These are phyloP conservation scores for Eutrema heterophyllum DNA, from an alignment of 345 rosid species.

Conservation along the genomic window DNA sequence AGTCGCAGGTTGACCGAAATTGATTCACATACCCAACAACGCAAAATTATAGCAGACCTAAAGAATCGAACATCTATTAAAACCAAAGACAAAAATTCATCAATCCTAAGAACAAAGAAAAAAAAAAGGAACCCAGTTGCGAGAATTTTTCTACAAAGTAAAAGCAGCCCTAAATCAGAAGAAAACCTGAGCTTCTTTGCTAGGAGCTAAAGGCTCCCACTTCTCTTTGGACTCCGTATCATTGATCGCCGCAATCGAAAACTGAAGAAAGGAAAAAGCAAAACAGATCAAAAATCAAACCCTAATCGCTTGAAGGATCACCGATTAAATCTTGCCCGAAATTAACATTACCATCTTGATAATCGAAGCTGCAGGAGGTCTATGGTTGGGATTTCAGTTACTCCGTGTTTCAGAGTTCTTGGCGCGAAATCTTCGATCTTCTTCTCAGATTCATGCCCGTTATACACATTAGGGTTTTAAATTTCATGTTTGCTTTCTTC, in stretches of 20 bases:
- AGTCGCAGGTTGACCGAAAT: neutral
- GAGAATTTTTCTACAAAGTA: no score
- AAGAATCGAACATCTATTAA: neutral
- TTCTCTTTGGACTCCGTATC: constrained; percentile 72
- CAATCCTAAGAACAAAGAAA: neutral
- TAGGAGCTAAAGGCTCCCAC: constrained; percentile 99
- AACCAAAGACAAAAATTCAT: neutral
- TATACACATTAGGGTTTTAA: constrained; percentile 13
- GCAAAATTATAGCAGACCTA: neutral
- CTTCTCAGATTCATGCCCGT: neutral
- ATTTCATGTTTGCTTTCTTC: neutral
- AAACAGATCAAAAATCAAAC: neutral
- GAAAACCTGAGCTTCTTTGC: constrained; percentile 91
- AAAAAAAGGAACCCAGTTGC: neutral
- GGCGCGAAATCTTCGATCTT: neutral
- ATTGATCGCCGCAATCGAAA: constrained; percentile 92
- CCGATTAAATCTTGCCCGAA: neutral
- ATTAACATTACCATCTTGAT: constrained; percentile 26
- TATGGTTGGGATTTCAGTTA: neutral
- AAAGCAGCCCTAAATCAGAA: constrained; percentile 9
- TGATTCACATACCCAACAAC: neutral
- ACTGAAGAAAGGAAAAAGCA: constrained; percentile 38
- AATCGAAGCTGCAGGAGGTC: neutral
- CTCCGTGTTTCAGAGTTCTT: neutral
- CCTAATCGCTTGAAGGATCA: neutral